Evolutionary conservation across 2,329 filamentous ascomycete species (phyloP).

Genomic region (Talaromyces marneffei): DNA sequence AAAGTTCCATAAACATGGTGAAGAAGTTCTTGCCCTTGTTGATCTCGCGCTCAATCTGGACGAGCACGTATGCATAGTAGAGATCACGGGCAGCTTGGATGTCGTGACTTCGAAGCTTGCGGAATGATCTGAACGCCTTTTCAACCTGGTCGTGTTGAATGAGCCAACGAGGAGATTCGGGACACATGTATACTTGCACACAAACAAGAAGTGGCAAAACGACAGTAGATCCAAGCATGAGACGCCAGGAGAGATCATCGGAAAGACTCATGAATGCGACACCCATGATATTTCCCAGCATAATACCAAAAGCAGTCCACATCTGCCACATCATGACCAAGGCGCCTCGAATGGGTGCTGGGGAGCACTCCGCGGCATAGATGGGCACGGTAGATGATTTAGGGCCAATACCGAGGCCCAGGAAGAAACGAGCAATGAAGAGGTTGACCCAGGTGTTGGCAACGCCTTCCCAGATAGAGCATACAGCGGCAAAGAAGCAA

Average conservation of each 20-base stretch:
- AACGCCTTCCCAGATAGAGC: slow-evolving; percentile 40
- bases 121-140: slow-evolving; percentile 47
- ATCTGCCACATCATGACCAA: slow-evolving; percentile 51
- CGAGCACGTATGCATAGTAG: slow-evolving; percentile 54
- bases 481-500: slow-evolving; percentile 38
- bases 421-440: slow-evolving; percentile 38
- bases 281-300: slow-evolving; percentile 46
- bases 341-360: slow-evolving; percentile 46
- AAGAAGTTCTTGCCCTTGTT: slow-evolving; percentile 47
- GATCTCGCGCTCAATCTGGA: slow-evolving; percentile 55
- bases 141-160: slow-evolving; percentile 44
- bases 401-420: slow-evolving; percentile 39
- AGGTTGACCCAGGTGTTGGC: slow-evolving; percentile 40
- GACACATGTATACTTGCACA: slow-evolving; percentile 60
- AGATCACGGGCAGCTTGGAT: slow-evolving; percentile 52
- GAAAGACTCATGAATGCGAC: slow-evolving; percentile 41
- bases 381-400: slow-evolving; percentile 44
- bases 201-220: slow-evolving; percentile 56
- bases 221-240: slow-evolving; percentile 64
- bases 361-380: slow-evolving; percentile 45
- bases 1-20: slow-evolving; percentile 52
- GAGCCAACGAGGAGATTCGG: slow-evolving; percentile 48
- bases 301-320: slow-evolving; percentile 43
- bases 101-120: slow-evolving; percentile 43
- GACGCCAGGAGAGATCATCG: slow-evolving; percentile 56